Percentiles rank a stretch among this genome's conserved stretches.
Evolutionary conservation across 1,139 yeast species (phyloP).

Genomic region (Wickerhamomyces sp.): DNA sequence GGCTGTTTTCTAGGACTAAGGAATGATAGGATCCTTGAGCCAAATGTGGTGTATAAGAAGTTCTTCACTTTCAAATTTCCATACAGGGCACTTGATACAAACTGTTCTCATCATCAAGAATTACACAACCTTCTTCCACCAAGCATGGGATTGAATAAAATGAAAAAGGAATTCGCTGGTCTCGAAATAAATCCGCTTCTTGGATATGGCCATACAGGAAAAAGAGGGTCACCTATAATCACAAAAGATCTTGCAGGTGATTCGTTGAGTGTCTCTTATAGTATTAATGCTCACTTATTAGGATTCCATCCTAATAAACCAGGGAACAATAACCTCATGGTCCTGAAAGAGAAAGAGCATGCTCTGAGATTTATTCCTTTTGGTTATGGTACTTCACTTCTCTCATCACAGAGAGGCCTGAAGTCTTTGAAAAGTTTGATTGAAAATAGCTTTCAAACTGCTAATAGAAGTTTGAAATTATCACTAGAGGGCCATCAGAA

Average conservation of each 20-base stretch:
- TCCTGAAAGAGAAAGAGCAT: slow-evolving; percentile 21
- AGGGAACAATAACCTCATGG: neutral
- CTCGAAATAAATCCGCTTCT: slow-evolving; percentile 27
- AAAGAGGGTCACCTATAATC: slow-evolving; percentile 35
- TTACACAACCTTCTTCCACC: slow-evolving; percentile 63
- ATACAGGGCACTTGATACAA: slow-evolving; percentile 47
- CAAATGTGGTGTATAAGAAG: slow-evolving; percentile 53
- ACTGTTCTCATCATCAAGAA: slow-evolving; percentile 50
- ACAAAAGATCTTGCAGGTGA: slow-evolving; percentile 31
- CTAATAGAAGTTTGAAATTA: slow-evolving; percentile 14
- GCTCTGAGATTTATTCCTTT: slow-evolving; percentile 33
- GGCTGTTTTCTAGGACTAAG: slow-evolving; percentile 50
- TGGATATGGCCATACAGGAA: slow-evolving; percentile 37
- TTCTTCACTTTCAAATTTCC: slow-evolving; percentile 65
- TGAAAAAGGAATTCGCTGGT: slow-evolving; percentile 28
- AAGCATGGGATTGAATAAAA: slow-evolving; percentile 53
- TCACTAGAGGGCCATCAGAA: slow-evolving; percentile 13
- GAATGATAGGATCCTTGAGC: slow-evolving; percentile 44
- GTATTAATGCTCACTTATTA: slow-evolving; percentile 22
- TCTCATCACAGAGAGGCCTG: slow-evolving; percentile 13
- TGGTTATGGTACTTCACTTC: slow-evolving; percentile 25
- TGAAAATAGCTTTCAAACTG: slow-evolving; percentile 14
- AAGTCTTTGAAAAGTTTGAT: slow-evolving; percentile 9
- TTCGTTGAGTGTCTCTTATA: slow-evolving; percentile 27
- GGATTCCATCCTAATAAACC: slow-evolving; percentile 6